Conservation (phyloP, 2,329 filamentous ascomycete genomes). For the Alternaria ventricosa region DNA sequence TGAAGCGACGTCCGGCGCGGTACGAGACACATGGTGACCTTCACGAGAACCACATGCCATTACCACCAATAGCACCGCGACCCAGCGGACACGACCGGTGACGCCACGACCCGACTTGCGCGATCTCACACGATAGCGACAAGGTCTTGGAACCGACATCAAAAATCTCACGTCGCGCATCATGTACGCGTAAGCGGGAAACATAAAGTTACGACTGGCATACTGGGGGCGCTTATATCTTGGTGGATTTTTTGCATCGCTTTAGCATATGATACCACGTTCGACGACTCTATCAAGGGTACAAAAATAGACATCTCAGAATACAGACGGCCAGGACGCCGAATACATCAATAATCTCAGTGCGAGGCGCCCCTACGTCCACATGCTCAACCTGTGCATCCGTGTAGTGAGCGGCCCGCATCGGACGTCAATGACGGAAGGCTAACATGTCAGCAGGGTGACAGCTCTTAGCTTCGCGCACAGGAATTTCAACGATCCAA, state of each 20-base stretch:
- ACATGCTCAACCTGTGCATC: neutral
- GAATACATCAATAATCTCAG: neutral
- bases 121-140: neutral
- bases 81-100: neutral
- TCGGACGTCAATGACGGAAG: neutral
- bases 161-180: neutral
- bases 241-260: neutral
- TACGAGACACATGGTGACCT: neutral
- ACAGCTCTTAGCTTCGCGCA: neutral
- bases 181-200: neutral
- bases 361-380: neutral
- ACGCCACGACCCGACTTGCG: neutral
- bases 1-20: neutral
- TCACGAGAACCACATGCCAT: constrained; percentile 5
- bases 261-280: constrained; percentile 1
- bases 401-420: neutral
- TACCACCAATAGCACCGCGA: neutral
- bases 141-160: neutral
- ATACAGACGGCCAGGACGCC: neutral
- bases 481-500: neutral
- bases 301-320: neutral
- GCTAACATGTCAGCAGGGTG: neutral
- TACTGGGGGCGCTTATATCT: neutral
- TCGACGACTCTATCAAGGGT: constrained; percentile 10
- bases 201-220: neutral